Base-by-base conservation (phyloP, 208 protist genomes). In the Dictyostelium gargantuum region DNA sequence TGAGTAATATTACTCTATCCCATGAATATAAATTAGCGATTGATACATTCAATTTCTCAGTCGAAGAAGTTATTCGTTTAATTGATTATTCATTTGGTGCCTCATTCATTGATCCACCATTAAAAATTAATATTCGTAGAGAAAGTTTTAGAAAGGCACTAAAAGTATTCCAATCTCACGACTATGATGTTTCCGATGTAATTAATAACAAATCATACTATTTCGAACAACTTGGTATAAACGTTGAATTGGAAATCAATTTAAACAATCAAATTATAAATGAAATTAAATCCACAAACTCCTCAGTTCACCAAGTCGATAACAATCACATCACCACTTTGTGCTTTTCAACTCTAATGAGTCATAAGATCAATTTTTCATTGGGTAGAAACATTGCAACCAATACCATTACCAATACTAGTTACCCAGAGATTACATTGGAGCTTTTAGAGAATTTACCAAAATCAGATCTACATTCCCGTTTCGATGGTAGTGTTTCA, bases 11-110 rank as follows among this genome's bases (percentile, higher is more conserved):
- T 29, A 96, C 93, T 19, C 68, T 96, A 0, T 91, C 80, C 2
- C 44, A 68, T n/a, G 95, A 96, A 56, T 96, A 94, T 68, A 80
- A 82, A 29, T 40, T 93, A 1, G 89, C 94, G 32, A 95, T 96
- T 23, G 85, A 96, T n/a, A 82, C 58, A 8, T 93, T 93, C 58
- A 70, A 93, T 3, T 96, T 96, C 40, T 52, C 19, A 38, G 58
- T 94, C 10, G 95, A 96, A 72, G 93, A 96, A 23, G 74, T 96
- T 15, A 17, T 96, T 3, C 80, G 92, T 56, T n/a, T 96, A 26
- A 92, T 96, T 50, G 94, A 94, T 40, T 84, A 80, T 48, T 73
- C 40, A 21, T 95, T 89, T 9, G 8, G 48, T 9, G 19, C 50
- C 2, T 21, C 77, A 3, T 94, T 93, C n/a, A 42, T 94, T 3